Percentiles rank a stretch among this genome's conserved stretches.
These are phyloP conservation scores for Fusarium sacchari DNA, from an alignment of 2,329 filamentous ascomycete species.

Conservation along the genomic window DNA sequence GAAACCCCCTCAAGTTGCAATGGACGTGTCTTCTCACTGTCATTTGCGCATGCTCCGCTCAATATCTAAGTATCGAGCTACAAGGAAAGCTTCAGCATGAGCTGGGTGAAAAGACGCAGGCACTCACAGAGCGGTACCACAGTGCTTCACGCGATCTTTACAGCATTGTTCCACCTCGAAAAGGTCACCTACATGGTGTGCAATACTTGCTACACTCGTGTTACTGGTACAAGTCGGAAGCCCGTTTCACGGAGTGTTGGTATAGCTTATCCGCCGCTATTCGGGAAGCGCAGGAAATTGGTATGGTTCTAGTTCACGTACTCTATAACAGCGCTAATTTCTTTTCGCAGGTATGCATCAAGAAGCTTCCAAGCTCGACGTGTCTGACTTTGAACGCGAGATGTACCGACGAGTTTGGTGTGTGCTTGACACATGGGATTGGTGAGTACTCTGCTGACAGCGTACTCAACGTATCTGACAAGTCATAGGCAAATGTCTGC, in stretches of 20 bases:
- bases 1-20: neutral
- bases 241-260: neutral
- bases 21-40: neutral
- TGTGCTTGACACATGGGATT: neutral
- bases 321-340: rapidly evolving
- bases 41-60: neutral
- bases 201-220: neutral
- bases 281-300: neutral
- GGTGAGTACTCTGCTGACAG: neutral
- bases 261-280: neutral
- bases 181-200: neutral
- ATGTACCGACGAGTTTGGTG: neutral
- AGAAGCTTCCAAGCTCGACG: neutral
- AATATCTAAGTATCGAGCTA: neutral
- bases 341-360: neutral
- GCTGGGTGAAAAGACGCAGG: neutral
- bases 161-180: neutral
- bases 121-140: neutral
- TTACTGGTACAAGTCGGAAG: neutral
- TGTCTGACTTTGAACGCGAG: neutral
- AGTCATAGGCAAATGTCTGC: neutral
- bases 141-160: neutral
- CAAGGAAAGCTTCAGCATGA: neutral
- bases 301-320: neutral
- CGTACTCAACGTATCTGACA: neutral